Base-by-base conservation (phyloP, 2,329 filamentous ascomycete species). In the Claviceps sorghi region DNA sequence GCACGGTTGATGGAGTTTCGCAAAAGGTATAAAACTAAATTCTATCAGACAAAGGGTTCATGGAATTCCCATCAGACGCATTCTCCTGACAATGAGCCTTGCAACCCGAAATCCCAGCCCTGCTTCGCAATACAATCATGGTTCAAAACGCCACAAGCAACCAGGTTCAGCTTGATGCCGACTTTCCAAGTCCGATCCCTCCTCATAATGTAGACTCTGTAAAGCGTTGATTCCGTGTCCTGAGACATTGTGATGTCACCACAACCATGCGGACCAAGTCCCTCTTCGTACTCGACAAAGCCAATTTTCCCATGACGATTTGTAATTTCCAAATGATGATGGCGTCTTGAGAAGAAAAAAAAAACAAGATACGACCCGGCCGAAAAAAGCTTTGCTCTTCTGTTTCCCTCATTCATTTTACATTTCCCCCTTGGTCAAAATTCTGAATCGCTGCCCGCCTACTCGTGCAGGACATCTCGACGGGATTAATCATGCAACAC, bases 1-100 rank as follows among this genome's bases (percentile, higher is more conserved):
- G 59, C 13, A 46, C 29, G 45, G 30, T 15, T 49, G 29, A 36
- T 55, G 52, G 52, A 56, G 22, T 32, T 43, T 22, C n/a, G 17
- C 38, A 21, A 13, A n/a, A 11, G 34, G 15, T 15, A 36, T 4
- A 36, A 36, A 13, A 3, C 26, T 26, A 26, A 26, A 26, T 26
- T 26, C 5, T 26, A 26, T 9, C 32, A 34, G 32, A 34, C 32
- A 34, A 34, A 26, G 26, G 26, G 26, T 26, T 26, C 26, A 26
- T 26, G 26, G 5, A 26, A 5, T 26, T 26, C 26, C 26, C 26
- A 26, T 26, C 26, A 26, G 26, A 3, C 26, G 26, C 26, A 5
- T 26, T 26, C 26, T 5, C 5, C 26, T 26, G 26, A 26, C 26
- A 26, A 26, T 26, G 26, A 26, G 26, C 26, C 26, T 3, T 26